Conservation (phyloP, 2,329 filamentous ascomycete genomes). For the Penicillium sp. region DNA sequence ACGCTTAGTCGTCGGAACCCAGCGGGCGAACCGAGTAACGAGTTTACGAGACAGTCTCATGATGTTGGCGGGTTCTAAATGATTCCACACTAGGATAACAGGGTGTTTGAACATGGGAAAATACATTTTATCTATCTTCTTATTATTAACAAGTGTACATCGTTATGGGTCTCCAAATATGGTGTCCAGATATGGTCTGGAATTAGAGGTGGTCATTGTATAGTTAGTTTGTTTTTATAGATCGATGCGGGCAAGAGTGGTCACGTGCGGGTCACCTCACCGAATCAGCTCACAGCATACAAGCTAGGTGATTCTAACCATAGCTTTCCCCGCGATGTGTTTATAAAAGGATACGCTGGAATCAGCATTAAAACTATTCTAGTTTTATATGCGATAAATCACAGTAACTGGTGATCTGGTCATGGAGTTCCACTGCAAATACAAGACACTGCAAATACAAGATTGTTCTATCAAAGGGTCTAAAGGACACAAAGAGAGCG, state of each 20-base stretch:
- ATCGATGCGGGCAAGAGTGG: not conserved
- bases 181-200: not conserved
- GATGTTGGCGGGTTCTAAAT: too few relatives aligned
- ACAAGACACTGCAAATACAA: not conserved
- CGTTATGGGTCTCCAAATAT: not conserved
- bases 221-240: not conserved
- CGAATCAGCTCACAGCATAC: too few relatives aligned
- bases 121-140: too few relatives aligned
- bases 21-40: too few relatives aligned
- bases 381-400: not conserved
- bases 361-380: not conserved
- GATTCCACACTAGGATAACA: too few relatives aligned
- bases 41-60: too few relatives aligned
- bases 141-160: not conserved
- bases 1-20: too few relatives aligned
- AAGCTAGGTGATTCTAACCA: not conserved
- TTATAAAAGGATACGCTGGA: not conserved
- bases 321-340: not conserved
- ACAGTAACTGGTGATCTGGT: not conserved
- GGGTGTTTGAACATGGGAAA: too few relatives aligned
- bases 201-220: not conserved
- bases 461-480: not conserved
- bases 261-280: not conserved
- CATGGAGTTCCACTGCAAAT: not conserved
- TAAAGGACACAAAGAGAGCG: not conserved